phyloP scores from a whole-genome alignment of 345 rosid species.

The Microthlaspi erraticum region DNA sequence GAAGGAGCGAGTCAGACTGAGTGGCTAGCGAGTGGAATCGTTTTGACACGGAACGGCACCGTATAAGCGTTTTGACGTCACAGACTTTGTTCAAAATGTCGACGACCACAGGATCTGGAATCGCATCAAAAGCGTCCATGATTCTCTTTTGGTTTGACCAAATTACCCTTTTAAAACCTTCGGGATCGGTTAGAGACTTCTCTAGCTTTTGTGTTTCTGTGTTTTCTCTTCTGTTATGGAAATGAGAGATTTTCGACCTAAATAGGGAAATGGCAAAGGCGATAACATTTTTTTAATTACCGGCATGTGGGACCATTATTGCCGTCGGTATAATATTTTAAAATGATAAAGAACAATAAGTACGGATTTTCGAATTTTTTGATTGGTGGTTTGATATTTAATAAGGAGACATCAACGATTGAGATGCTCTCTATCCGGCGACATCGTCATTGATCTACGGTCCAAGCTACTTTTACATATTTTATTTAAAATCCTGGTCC shows the following conservation, averaged over 20 bases:
- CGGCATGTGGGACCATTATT: slow-evolving; percentile 47
- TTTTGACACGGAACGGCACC: slow-evolving; percentile 45
- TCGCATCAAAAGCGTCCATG: slow-evolving; percentile 47
- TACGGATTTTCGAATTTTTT: slow-evolving; percentile 24
- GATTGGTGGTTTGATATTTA: slow-evolving; percentile 30
- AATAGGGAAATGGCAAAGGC: slow-evolving; percentile 12
- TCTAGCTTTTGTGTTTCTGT: not conserved
- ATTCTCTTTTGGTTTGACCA: not conserved
- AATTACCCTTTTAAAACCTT: slow-evolving; percentile 35
- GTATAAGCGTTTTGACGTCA: slow-evolving; percentile 45
- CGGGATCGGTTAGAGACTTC: slow-evolving; percentile 9
- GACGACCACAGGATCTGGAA: slow-evolving; percentile 44
- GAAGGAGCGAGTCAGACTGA: slow-evolving; percentile 46
- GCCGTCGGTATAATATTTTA: slow-evolving; percentile 33
- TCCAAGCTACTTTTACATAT: slow-evolving; percentile 34
- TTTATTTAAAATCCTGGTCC: slow-evolving; percentile 17
- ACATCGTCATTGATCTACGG: slow-evolving; percentile 44
- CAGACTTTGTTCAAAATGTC: slow-evolving; percentile 46
- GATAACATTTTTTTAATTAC: slow-evolving; percentile 17
- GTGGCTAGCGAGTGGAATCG: slow-evolving; percentile 43
- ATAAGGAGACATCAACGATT: slow-evolving; percentile 45
- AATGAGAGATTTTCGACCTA: not conserved
- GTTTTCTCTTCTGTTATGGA: not conserved
- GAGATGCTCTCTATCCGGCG: slow-evolving; percentile 45
- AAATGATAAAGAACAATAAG: slow-evolving; percentile 33